Evolutionary conservation across 176 grass and related monocot species (phyloP).

Genomic region (Panicum miliaceum): DNA sequence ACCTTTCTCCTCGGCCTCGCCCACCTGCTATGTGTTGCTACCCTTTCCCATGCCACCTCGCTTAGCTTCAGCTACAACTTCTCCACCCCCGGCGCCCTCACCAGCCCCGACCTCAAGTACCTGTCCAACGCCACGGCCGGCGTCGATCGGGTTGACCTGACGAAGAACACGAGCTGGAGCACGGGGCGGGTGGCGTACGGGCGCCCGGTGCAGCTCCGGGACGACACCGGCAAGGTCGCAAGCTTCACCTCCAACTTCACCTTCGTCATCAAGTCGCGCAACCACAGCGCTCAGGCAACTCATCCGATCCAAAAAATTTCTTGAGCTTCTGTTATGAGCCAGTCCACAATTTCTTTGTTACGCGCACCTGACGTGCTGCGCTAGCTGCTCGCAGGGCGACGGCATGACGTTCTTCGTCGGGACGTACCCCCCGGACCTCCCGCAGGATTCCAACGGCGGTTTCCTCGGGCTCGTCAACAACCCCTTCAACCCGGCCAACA

Average conservation of each 20-base stretch:
- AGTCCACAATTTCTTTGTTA: no score
- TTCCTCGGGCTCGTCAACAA: conserved; percentile 31
- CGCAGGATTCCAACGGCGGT: conserved; percentile 6
- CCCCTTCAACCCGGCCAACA: conserved; percentile 1
- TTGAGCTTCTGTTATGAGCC: no score
- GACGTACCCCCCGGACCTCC: background rate
- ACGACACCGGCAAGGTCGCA: conserved; percentile 15
- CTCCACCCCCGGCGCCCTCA: background rate
- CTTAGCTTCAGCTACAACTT: conserved; percentile 37
- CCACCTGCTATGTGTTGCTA: background rate
- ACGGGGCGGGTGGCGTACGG: conserved; percentile 27
- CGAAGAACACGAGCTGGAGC: conserved; percentile 23
- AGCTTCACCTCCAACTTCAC: conserved; percentile 41
- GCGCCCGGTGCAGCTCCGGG: conserved; percentile 9
- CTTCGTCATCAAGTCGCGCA: conserved; percentile 1
- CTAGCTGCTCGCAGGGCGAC: background rate
- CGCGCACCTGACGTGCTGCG: no score
- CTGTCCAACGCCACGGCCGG: background rate
- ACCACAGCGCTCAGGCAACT: background rate
- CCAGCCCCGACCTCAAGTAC: conserved; percentile 25
- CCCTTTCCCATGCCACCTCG: background rate
- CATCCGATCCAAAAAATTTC: no score
- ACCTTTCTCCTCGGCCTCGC: background rate
- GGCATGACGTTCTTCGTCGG: conserved; percentile 47
- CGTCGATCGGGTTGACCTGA: conserved; percentile 9